Percentiles rank a stretch among this genome's conserved stretches.
phyloP scores from a whole-genome alignment of 2,329 filamentous ascomycete genomes.

The Aureobasidium sp. region DNA sequence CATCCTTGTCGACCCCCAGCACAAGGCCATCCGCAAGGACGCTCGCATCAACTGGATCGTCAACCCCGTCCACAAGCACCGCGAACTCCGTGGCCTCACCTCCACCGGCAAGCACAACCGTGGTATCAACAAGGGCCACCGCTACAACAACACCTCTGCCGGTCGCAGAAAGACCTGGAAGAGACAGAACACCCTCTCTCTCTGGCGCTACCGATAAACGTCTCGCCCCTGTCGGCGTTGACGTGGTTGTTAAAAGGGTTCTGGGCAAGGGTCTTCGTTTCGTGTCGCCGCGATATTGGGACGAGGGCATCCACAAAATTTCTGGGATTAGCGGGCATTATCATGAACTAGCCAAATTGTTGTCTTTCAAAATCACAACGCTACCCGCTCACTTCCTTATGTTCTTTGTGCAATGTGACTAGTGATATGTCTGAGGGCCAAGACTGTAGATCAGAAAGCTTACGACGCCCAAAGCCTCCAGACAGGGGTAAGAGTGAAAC shows the following conservation, averaged over 20 bases:
- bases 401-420: not conserved
- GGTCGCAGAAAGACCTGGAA: slow-evolving; percentile 99
- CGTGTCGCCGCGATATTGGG: not conserved
- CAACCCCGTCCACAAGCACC: slow-evolving; percentile 99
- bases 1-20: slow-evolving; percentile 98
- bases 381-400: slow-evolving; percentile 12
- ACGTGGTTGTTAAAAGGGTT: slow-evolving; percentile 5
- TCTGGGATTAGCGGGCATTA: slow-evolving; percentile 16
- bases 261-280: slow-evolving; percentile 6
- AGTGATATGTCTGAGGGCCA: not conserved
- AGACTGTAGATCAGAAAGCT: not conserved
- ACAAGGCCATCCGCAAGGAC: slow-evolving; percentile 99
- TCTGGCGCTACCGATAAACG: slow-evolving; percentile 91
- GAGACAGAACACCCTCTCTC: slow-evolving; percentile 97
- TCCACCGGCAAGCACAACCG: slow-evolving; percentile 99
- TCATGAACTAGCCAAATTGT: slow-evolving; percentile 14
- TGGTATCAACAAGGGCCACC: slow-evolving; percentile 98
- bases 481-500: not conserved
- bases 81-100: slow-evolving; percentile 93
- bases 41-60: slow-evolving; percentile 99
- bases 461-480: not conserved
- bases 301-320: slow-evolving; percentile 15
- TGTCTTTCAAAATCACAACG: slow-evolving; percentile 15
- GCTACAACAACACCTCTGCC: slow-evolving; percentile 96
- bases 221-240: slow-evolving; percentile 7